These are phyloP conservation scores for Chara braunii DNA, from an alignment of 139 green algal genomes.

Conservation along the genomic window DNA sequence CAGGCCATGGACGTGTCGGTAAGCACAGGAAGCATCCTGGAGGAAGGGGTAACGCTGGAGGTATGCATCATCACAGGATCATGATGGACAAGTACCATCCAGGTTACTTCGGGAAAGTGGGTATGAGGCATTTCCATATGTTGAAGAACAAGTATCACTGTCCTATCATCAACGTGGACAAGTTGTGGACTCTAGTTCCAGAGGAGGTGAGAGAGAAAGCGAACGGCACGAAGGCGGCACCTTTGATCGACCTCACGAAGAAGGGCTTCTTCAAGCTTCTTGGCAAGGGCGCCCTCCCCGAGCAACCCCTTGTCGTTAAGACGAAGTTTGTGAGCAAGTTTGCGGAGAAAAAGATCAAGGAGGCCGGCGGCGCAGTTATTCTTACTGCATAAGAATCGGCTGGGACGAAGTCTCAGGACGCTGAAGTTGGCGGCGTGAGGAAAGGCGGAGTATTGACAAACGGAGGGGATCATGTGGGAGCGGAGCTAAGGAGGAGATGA, in stretches of 20 bases:
- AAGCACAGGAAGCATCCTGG: slow-evolving; percentile 98
- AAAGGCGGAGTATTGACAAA: too few species aligned
- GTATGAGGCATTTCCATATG: slow-evolving; percentile 97
- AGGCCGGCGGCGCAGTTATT: slow-evolving; percentile 74
- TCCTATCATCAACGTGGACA: slow-evolving; percentile 97
- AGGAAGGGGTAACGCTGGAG: slow-evolving; percentile 97
- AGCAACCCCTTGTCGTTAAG: slow-evolving; percentile 90
- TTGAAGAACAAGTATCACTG: slow-evolving; percentile 89
- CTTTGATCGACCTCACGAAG: slow-evolving; percentile 95
- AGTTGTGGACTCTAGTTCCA: slow-evolving; percentile 87
- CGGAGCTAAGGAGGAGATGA: too few species aligned
- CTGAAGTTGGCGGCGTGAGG: too few species aligned
- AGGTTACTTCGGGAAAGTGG: slow-evolving; percentile 66
- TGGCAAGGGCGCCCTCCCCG: slow-evolving; percentile 90
- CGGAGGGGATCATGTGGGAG: too few species aligned
- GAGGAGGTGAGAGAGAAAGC: slow-evolving; percentile 46
- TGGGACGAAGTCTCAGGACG: too few species aligned
- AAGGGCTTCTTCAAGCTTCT: slow-evolving; percentile 72
- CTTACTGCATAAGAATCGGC: slow-evolving; percentile 73
- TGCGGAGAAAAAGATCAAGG: slow-evolving; percentile 98
- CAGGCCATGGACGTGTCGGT: slow-evolving; percentile 95
- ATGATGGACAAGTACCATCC: slow-evolving; percentile 89
- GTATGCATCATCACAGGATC: slow-evolving; percentile 98
- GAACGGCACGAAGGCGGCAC: slow-evolving; percentile 45
- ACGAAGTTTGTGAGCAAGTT: slow-evolving; percentile 96